A percentile compares a stretch with the other conserved stretches of the same genome.
phyloP scores from a whole-genome alignment of 768 basidiomycete genomes.

The Podaxis pistillaris region DNA sequence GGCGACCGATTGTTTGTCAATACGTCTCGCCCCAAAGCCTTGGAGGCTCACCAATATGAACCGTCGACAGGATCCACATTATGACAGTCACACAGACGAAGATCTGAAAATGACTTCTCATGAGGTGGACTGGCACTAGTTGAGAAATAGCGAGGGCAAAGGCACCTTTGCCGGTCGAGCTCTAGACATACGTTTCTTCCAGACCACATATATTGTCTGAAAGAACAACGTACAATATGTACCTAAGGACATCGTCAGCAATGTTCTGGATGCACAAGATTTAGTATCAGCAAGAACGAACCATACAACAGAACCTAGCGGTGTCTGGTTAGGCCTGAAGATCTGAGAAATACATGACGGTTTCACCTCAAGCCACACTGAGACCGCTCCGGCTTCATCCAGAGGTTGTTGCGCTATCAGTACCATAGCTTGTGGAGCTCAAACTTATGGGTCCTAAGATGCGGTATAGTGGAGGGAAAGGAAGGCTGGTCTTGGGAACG shows the following conservation, averaged over 20 bases:
- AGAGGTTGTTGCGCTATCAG: background rate
- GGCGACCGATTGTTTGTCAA: background rate
- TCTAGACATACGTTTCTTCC: conserved; percentile 11
- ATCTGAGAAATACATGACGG: background rate
- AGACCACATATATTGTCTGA: conserved; percentile 16
- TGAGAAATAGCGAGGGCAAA: background rate
- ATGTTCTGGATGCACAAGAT: background rate
- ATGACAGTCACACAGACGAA: background rate
- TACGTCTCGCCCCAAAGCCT: background rate
- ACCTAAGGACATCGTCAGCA: background rate
- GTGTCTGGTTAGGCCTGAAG: background rate
- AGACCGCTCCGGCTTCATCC: background rate
- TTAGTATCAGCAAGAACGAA: background rate
- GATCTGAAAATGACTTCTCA: background rate
- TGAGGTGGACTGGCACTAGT: background rate
- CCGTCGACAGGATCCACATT: conserved; percentile 8
- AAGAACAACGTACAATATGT: conserved; percentile 14
- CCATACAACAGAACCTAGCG: background rate
- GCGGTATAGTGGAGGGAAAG: too few relatives aligned
- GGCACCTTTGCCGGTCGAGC: conserved; percentile 14
- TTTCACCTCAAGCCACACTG: background rate
- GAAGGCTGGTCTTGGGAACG: too few relatives aligned
- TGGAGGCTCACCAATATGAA: conserved; percentile 18
- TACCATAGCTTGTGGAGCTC: background rate
- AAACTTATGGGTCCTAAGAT: background rate